Evolutionary conservation across 805 yeast genomes (phyloP), one percentile per base, ranked within the genome.

Genomic region (Priceomyces melissophilus): DNA sequence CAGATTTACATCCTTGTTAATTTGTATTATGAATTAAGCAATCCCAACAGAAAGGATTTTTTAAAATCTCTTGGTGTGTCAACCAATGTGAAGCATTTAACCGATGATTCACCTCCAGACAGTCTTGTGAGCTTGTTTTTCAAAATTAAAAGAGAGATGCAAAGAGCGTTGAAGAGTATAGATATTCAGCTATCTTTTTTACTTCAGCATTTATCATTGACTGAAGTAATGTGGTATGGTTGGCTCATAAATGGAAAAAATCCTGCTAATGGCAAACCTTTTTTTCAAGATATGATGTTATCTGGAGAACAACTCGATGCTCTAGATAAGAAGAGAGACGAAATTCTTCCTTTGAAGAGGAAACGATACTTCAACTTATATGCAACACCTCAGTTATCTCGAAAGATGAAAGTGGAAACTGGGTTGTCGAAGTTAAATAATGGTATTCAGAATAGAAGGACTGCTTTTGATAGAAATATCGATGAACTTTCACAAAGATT

Each of bases 301-400:
- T 40, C 50, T 0, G 43, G 44, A 1, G 54, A 49, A 5, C 66
- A 63, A 3, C 42, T 66, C 28, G 14, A 32, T 2, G 44, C 41
- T 7, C 46, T 52, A 0, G 32, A 49, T 13, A 52, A 55, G 5
- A 50, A 57, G 26, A 50, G 45, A 12, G 48, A 50, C 5, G 34
- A 40, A 1, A 32, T 52, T 2, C 51, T 51, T 13, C 72, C 71
- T 1, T 58, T 45, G 31, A 65, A 61, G 39, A 54, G 45, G 15
- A 66, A 65, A 44, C 49, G 61, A 37, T 70, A 69, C 45, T 69
- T 69, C 57, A 67, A 70, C 44, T 50, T 57, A 1, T 68, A 64
- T 42, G 72, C 59, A 8, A 69, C 75, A 2, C 74, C 75, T 3
- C 72, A 65, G 46, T 54, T 69, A 13, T 61, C 73, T 1, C 47